Base-by-base conservation (phyloP, 2,329 filamentous ascomycete genomes). In the Fusarium xylarioides region DNA sequence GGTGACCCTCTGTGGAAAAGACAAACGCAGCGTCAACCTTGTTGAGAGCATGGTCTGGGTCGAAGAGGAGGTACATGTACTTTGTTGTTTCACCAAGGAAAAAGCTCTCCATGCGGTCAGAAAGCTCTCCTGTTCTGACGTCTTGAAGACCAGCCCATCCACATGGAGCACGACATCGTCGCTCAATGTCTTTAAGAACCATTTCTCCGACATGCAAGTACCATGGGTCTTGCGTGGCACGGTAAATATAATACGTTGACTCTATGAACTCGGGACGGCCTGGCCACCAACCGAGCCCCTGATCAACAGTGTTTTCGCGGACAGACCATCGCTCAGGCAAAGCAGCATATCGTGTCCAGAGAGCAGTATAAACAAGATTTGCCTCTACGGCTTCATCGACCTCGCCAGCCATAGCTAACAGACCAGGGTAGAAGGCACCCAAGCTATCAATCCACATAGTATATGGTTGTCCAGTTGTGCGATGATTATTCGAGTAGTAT, bases 51-150 rank as follows among this genome's bases (percentile, higher is more conserved):
- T 98, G 96, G 19, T 91, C 88, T 9, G 91, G 88, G 74, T 97
- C 93, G 81, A 97, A 98, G 5, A 98, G 89, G 61, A 99, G 85
- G 80, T 97, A 98, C 71, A 99, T 86, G 81, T 99, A 99, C 82
- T 98, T 98, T 49, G 94, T 92, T 4, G 96, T 99, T 82, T 99
- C 96, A 19, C 96, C 95, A 2, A 99, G 87, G 79, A 98, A 98
- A 86, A 98, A 99, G 80, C 95, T 98, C 82, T 99, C 96, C 96
- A 98, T 98, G 38, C 96, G 92, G 80, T 99, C 95, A 75, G 90
- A 93, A 82, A 94, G 90, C 82, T 98, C 94, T 7, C 95, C 95
- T 10, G 89, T 93, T 38, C 91, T 86, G 14, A 95, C 93, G 80
- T 95, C 92, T 77, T 95, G 92, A 40, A 98, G 86, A 2, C 95